phyloP scores from a whole-genome alignment of 2,329 filamentous ascomycete genomes.

The Xylariaceae sp. region DNA sequence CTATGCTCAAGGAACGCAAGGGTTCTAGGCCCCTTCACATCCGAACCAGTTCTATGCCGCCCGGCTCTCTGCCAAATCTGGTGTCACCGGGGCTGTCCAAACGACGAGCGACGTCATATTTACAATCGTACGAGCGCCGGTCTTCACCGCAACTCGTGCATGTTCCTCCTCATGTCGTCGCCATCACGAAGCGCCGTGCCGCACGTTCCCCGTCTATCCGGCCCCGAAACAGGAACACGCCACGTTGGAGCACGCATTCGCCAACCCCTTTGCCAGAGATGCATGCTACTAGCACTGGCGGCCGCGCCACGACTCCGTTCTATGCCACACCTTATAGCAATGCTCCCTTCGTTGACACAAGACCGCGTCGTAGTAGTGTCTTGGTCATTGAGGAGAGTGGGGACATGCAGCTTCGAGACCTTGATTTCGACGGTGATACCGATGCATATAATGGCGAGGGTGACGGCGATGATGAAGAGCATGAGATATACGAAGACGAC shows the following conservation, averaged over 20 bases:
- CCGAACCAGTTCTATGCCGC: constrained; percentile 51
- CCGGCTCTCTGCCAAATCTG: constrained; percentile 27
- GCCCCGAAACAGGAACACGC: constrained; percentile 37
- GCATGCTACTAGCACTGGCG: constrained; percentile 3
- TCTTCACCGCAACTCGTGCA: constrained; percentile 32
- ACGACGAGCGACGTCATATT: constrained; percentile 43
- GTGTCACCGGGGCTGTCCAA: constrained; percentile 37
- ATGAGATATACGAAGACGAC: constrained; percentile 25
- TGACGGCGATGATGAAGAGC: constrained; percentile 29
- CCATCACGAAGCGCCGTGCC: constrained; percentile 40
- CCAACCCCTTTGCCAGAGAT: constrained; percentile 37
- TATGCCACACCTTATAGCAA: constrained; percentile 74
- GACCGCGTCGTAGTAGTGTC: constrained; percentile 24
- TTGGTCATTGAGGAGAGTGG: constrained; percentile 27
- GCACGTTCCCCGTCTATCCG: constrained; percentile 52
- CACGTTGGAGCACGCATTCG: constrained; percentile 47
- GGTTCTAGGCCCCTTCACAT: constrained; percentile 43
- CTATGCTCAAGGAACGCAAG: constrained; percentile 33
- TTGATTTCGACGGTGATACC: constrained; percentile 21
- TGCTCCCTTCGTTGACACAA: constrained; percentile 42
- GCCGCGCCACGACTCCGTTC: constrained; percentile 46
- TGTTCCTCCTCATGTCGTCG: constrained; percentile 16
- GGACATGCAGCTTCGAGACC: constrained; percentile 8
- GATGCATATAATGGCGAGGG: constrained; percentile 34
- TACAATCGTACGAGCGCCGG: constrained; percentile 31